A percentile compares a stretch with the other conserved stretches of the same genome.
Conservation (phyloP, 441 rosid species). For the Croton laevigatus region DNA sequence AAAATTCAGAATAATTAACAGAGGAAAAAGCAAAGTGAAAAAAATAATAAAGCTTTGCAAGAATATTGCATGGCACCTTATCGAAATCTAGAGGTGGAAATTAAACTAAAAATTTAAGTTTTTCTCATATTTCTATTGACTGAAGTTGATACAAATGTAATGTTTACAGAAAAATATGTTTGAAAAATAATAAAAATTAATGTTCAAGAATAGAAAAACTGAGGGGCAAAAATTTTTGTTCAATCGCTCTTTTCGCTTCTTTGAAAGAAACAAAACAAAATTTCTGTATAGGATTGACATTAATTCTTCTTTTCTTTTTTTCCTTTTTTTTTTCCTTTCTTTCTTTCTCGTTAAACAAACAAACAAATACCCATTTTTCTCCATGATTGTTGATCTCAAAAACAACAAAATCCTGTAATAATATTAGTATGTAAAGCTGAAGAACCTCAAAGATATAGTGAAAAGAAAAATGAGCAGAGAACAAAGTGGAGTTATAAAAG, state of each 20-base stretch:
- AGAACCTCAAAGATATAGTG: not conserved
- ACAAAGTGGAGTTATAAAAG: conserved; percentile 43
- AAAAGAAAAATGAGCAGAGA: conserved; percentile 49
- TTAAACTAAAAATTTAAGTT: not conserved
- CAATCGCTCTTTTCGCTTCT: conserved; percentile 30
- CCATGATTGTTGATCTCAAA: not conserved
- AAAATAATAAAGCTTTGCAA: too few species aligned
- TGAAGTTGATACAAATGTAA: not conserved
- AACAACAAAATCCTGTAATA: not conserved
- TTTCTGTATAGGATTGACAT: not conserved
- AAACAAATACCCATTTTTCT: not conserved
- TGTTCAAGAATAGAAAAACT: not conserved
- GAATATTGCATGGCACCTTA: too few species aligned
- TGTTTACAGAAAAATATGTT: not conserved
- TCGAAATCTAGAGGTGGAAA: too few species aligned
- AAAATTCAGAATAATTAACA: too few species aligned
- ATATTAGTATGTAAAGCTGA: not conserved
- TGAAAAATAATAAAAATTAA: too few species aligned
- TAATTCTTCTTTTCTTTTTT: conserved; percentile 1
- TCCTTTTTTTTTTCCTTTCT: not conserved
- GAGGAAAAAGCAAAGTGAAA: too few species aligned
- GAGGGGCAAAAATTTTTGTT: conserved; percentile 2
- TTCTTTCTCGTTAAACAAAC: too few species aligned
- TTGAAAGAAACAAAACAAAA: conserved; percentile 1
- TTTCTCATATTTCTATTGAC: not conserved